Evolutionary conservation across 768 basidiomycete genomes (phyloP).

Genomic region (Tephrocybe sp.): DNA sequence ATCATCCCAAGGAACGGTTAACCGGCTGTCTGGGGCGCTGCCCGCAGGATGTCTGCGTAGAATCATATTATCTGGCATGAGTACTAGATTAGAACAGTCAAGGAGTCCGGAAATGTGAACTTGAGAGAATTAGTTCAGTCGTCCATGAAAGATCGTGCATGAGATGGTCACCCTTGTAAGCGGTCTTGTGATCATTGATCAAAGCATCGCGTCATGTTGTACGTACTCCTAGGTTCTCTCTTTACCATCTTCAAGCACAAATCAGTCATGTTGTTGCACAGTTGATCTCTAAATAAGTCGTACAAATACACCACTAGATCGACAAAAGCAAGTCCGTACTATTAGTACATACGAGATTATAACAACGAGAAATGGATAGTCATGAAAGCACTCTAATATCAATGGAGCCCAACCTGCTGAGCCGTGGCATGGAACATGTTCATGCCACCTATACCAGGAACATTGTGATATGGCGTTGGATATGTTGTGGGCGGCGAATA

Average conservation of each 20-base stretch:
- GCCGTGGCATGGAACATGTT: conserved; percentile 16
- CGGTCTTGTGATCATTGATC: too few species aligned
- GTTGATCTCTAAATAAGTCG: too few species aligned
- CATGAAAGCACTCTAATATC: not conserved
- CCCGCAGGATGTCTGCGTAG: not conserved
- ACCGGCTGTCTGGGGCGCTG: conserved; percentile 4
- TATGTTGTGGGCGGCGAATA: conserved; percentile 13
- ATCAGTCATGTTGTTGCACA: too few species aligned
- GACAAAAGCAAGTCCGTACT: not conserved
- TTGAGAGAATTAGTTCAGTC: too few species aligned
- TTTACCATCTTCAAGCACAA: too few species aligned
- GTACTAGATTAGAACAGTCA: too few species aligned
- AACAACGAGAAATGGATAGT: not conserved
- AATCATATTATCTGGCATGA: not conserved
- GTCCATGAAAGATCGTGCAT: too few species aligned
- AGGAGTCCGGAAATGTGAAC: too few species aligned
- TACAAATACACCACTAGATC: too few species aligned
- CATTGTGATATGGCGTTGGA: conserved; percentile 10
- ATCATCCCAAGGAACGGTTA: conserved; percentile 10
- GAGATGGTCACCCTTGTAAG: too few species aligned
- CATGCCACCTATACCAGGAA: conserved; percentile 11
- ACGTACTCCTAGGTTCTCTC: too few species aligned
- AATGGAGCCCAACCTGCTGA: conserved; percentile 15
- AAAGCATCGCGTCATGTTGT: too few species aligned
- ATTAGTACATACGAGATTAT: not conserved